These are phyloP conservation scores for Colletotrichum horii DNA, from an alignment of 2,329 filamentous ascomycete species.

Conservation along the genomic window DNA sequence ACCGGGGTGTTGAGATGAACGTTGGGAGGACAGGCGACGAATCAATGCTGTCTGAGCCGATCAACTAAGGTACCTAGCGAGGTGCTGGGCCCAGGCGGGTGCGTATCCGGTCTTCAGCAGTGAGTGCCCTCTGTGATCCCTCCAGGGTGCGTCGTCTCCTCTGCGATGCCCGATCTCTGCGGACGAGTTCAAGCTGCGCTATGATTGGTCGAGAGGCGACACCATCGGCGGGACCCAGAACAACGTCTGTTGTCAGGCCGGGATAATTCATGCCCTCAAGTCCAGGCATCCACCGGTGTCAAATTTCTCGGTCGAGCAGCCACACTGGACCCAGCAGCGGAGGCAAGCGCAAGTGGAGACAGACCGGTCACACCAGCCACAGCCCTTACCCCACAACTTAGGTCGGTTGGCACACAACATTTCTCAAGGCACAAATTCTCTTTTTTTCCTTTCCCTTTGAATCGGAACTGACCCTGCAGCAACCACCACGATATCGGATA, in stretches of 20 bases:
- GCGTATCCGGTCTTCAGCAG: neutral
- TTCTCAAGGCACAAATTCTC: slow-evolving; percentile 10
- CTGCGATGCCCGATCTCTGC: neutral
- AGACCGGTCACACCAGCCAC: neutral
- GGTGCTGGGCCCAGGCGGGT: neutral
- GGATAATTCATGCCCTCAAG: neutral
- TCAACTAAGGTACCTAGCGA: neutral
- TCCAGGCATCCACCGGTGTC: neutral
- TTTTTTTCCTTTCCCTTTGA: slow-evolving; percentile 9
- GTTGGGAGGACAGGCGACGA: neutral
- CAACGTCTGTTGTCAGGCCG: neutral
- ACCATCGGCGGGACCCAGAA: neutral
- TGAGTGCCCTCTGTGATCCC: neutral
- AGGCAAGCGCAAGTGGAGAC: neutral
- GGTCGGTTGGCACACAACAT: neutral
- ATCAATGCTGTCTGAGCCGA: neutral
- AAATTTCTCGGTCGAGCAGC: neutral
- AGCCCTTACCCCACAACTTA: slow-evolving; percentile 1
- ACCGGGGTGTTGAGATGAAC: neutral
- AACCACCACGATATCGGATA: slow-evolving; percentile 24
- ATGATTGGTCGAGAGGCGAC: neutral
- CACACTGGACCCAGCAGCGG: neutral
- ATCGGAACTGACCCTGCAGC: slow-evolving; percentile 17
- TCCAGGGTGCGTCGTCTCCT: neutral
- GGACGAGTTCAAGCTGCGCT: neutral